These are phyloP conservation scores for Coniferiporia weirii DNA, from an alignment of 1,284 basidiomycete genomes.

Conservation along the genomic window DNA sequence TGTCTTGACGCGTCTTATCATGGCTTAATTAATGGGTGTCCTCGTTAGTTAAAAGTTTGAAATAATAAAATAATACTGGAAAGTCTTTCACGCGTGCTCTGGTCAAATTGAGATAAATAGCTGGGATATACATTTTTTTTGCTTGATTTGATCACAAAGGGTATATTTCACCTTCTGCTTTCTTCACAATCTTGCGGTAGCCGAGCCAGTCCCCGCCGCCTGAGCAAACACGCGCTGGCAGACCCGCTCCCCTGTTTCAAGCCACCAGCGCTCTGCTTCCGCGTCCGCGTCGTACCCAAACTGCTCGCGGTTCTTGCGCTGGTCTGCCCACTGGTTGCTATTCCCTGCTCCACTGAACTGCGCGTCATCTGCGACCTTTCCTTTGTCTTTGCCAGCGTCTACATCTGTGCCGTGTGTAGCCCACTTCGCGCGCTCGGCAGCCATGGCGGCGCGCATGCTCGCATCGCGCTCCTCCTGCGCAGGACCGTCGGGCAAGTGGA, in stretches of 20 bases:
- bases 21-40: too few relatives aligned
- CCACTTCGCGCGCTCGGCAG: slow-evolving; percentile 11
- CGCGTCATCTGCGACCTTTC: background rate
- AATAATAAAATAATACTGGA: too few relatives aligned
- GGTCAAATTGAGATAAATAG: too few relatives aligned
- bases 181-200: slow-evolving; percentile 7
- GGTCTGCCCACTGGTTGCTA: slow-evolving; percentile 26
- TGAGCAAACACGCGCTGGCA: slow-evolving; percentile 9
- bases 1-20: too few relatives aligned
- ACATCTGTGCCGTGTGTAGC: background rate
- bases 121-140: background rate
- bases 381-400: background rate
- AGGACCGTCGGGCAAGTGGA: slow-evolving; percentile 35
- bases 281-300: slow-evolving; percentile 25
- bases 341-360: slow-evolving; percentile 18
- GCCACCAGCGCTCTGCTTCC: slow-evolving; percentile 24
- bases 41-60: too few relatives aligned
- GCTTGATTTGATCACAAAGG: background rate
- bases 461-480: slow-evolving; percentile 37
- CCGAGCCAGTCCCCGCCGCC: background rate
- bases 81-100: too few relatives aligned
- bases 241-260: slow-evolving; percentile 18
- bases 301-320: slow-evolving; percentile 22
- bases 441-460: slow-evolving; percentile 30
- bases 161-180: background rate